Base-by-base conservation (phyloP, 164 flowering plant species). In the Annona squamosa region DNA sequence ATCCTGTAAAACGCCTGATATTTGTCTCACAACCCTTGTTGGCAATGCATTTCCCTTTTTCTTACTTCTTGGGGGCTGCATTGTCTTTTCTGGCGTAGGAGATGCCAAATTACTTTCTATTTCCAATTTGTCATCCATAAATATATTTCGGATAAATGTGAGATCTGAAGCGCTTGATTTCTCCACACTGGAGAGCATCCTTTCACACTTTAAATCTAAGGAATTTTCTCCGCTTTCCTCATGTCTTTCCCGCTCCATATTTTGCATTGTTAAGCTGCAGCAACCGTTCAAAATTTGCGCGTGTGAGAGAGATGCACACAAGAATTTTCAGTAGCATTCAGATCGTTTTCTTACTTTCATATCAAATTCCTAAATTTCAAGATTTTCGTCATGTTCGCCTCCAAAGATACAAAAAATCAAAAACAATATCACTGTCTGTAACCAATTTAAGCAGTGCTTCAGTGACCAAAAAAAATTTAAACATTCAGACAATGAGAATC, bases 81-180 rank as follows among this genome's bases (percentile, higher is more conserved):
- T 72, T 19, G 71, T 76, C 78, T 85, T 87, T 64, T 69, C 79
- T 3, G 91, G 94, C 37, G 91, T 88, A 67, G 72, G 81, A 69
- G 81, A 79, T 19, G 76, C 83, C 76, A 88, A 44, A 10, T 67
- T 18, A 18, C 74, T 74, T 6, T 76, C 79, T 4, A 18, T 68
- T 52, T 72, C 59, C 13, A 59, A 41, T 41, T 69, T 69, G 48
- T 73, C 78, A 68, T 62, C 47, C 63, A 4, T 48, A 56, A 71
- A 72, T 4, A 13, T 17, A 63, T 46, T 78, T 66, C 75, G 63
- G 46, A 62, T 46, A 10, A n/a, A n/a, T 9, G 46, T 26, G 59
- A 67, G 64, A 70, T 75, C 67, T 43, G 69, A 63, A 17, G 59
- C 65, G 76, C 47, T 75, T n/a, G 80, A 67, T 77, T 83, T 79